Evolutionary conservation across 495 filamentous ascomycete species (phyloP).

Genomic region (Tuber calosporum): DNA sequence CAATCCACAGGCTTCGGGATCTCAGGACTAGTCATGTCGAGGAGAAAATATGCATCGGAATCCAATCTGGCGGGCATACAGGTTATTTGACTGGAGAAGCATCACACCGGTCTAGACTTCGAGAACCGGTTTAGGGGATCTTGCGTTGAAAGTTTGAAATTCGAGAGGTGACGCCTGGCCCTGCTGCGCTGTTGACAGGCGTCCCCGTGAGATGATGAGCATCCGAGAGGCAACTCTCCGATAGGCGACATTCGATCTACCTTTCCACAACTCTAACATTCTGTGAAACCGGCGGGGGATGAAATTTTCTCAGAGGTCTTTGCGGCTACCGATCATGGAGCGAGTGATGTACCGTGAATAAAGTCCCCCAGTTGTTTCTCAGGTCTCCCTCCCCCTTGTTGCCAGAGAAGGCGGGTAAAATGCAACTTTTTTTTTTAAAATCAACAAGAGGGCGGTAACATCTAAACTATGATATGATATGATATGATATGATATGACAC

Average conservation of each 20-base stretch:
- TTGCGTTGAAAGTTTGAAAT: background rate
- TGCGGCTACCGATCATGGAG: rapidly evolving
- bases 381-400: background rate
- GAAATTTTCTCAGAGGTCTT: background rate
- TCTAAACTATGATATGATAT: too few relatives aligned
- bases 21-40: background rate
- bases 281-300: background rate
- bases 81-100: background rate
- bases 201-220: background rate
- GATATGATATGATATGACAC: too few relatives aligned
- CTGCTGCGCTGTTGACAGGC: background rate
- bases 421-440: background rate
- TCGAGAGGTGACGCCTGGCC: background rate
- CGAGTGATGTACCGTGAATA: background rate
- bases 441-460: background rate
- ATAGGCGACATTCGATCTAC: background rate
- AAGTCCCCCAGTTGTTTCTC: background rate
- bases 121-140: background rate
- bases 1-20: background rate
- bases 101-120: background rate
- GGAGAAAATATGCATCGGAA: background rate
- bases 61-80: background rate
- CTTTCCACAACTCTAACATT: background rate
- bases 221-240: background rate
- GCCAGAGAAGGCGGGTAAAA: background rate